phyloP scores from a whole-genome alignment of 768 basidiomycete species.

The Austroboletus eburneus region DNA sequence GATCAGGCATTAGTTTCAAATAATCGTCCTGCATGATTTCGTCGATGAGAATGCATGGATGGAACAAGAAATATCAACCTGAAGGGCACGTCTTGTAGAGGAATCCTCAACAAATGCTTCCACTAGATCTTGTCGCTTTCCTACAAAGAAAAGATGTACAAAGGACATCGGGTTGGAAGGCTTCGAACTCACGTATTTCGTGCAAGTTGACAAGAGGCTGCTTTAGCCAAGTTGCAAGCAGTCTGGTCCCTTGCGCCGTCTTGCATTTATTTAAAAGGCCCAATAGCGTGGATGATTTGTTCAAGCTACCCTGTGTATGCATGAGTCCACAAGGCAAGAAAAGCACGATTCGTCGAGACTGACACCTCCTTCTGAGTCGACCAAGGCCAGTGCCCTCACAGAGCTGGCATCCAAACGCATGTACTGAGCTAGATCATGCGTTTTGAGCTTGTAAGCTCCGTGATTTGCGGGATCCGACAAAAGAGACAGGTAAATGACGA shows the following conservation, averaged over 20 bases:
- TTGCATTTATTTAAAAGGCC: constrained; percentile 94
- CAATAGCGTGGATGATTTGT: constrained; percentile 82
- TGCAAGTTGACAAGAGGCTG: constrained; percentile 94
- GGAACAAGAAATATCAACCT: constrained; percentile 42
- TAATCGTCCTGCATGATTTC: constrained; percentile 63
- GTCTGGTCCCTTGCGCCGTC: constrained; percentile 86
- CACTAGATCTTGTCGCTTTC: constrained; percentile 82
- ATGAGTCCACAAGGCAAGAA: neutral
- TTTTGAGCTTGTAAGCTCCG: constrained; percentile 73
- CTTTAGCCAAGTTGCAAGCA: constrained; percentile 90
- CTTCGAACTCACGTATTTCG: constrained; percentile 68
- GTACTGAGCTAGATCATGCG: constrained; percentile 89
- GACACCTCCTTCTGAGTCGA: constrained; percentile 56
- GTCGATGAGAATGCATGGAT: neutral
- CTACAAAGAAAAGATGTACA: constrained; percentile 35
- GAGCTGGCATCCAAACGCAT: constrained; percentile 98
- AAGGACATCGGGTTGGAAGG: neutral
- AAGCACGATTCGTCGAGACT: neutral
- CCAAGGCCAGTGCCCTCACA: constrained; percentile 80
- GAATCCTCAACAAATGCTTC: constrained; percentile 81
- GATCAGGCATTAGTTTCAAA: constrained; percentile 89
- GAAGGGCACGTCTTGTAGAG: constrained; percentile 63
- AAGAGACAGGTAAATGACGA: constrained; percentile 79
- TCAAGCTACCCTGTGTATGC: constrained; percentile 46
- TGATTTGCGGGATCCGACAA: constrained; percentile 74